Percentiles rank a stretch among this genome's conserved stretches.
Evolutionary conservation across 345 rosid genomes (phyloP).

Genomic region (Conringia planisiliqua): DNA sequence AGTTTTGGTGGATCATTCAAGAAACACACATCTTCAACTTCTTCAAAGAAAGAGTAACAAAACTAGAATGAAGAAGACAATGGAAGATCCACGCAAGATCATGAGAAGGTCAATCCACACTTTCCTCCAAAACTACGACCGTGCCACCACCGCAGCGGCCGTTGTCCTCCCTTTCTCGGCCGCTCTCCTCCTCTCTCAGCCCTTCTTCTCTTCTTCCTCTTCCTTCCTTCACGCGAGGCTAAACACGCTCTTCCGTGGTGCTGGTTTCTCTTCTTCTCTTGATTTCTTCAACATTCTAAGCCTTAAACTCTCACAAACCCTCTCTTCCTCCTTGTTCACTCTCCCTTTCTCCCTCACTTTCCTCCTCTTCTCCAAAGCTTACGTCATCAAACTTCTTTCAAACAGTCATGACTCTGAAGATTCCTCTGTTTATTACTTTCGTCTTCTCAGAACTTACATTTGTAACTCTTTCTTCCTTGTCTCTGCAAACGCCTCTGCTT

Average conservation of each 20-base stretch:
- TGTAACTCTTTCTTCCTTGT: constrained; percentile 53
- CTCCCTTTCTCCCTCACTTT: constrained; percentile 77
- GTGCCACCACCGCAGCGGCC: constrained; percentile 55
- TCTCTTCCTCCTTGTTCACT: constrained; percentile 50
- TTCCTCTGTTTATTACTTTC: constrained; percentile 42
- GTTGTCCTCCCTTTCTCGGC: constrained; percentile 55
- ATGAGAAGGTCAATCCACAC: constrained; percentile 64
- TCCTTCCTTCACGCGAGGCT: constrained; percentile 39
- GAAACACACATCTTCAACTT: constrained; percentile 24
- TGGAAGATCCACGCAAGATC: constrained; percentile 51
- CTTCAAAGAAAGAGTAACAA: not conserved
- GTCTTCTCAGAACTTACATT: constrained; percentile 46
- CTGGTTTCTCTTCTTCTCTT: constrained; percentile 69
- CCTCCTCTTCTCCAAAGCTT: constrained; percentile 67
- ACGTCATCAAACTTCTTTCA: constrained; percentile 34
- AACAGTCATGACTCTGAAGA: constrained; percentile 30
- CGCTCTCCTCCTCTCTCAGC: constrained; percentile 36
- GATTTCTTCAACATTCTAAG: constrained; percentile 49
- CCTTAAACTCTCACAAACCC: constrained; percentile 73
- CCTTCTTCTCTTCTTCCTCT: constrained; percentile 29
- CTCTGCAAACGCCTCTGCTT: constrained; percentile 73
- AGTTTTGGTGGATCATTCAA: constrained; percentile 29
- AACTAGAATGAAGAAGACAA: constrained; percentile 31
- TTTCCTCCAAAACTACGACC: constrained; percentile 60
- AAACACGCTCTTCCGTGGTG: constrained; percentile 47